Evolutionary conservation across 1,139 yeast genomes (phyloP).

Genomic region (Chernovozyma sophiae-reginae): DNA sequence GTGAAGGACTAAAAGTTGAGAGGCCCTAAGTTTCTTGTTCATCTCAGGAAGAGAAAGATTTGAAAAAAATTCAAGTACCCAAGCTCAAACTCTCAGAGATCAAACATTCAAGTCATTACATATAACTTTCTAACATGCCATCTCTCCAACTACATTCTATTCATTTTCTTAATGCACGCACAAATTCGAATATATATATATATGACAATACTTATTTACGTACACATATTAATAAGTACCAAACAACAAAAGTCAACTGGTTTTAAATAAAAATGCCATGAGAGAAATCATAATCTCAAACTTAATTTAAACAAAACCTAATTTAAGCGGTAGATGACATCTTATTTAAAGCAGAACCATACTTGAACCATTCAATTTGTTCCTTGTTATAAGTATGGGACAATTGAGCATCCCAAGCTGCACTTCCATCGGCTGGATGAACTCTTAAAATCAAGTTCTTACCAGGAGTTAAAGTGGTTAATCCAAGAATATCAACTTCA

Average conservation of each 20-base stretch:
- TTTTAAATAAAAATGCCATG: background rate
- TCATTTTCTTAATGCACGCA: background rate
- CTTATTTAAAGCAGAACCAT: constrained; percentile 98
- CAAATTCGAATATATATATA: constrained; percentile 1
- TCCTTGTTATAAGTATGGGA: constrained; percentile 93
- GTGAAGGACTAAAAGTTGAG: too few relatives aligned
- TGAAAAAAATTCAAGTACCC: too few relatives aligned
- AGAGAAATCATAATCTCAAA: background rate
- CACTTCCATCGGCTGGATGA: constrained; percentile 78
- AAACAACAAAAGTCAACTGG: background rate
- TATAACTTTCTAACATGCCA: too few relatives aligned
- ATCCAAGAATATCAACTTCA: constrained; percentile 82
- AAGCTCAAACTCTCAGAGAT: too few relatives aligned
- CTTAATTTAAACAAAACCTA: background rate
- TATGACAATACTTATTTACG: constrained; percentile 1
- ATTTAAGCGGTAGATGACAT: constrained; percentile 43
- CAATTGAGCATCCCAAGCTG: constrained; percentile 81
- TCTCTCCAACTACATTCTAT: too few relatives aligned
- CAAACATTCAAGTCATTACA: too few relatives aligned
- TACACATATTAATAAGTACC: background rate
- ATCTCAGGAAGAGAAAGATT: too few relatives aligned
- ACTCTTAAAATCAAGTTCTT: constrained; percentile 83
- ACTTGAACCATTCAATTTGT: constrained; percentile 99
- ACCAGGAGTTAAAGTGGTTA: constrained; percentile 88
- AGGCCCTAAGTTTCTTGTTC: too few relatives aligned